Conservation (phyloP, 768 basidiomycete species). For the Lactifluus subvellereus region DNA sequence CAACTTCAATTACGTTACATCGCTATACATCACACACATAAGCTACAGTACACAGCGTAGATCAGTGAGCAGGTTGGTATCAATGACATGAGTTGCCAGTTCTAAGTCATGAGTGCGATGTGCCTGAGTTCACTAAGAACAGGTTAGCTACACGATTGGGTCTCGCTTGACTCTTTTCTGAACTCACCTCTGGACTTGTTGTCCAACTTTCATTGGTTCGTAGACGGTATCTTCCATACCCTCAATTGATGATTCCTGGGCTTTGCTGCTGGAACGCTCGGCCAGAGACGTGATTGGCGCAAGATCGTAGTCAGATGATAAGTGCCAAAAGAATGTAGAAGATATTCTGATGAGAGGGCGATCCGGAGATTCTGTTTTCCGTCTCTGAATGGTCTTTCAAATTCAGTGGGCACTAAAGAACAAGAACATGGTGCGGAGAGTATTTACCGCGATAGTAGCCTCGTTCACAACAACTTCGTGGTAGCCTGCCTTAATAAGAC, state of each 20-base stretch:
- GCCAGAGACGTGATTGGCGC: conserved; percentile 52
- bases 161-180: not conserved
- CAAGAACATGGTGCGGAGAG: not conserved
- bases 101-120: conserved; percentile 71
- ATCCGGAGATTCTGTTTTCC: conserved; percentile 52
- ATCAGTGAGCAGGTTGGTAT: not conserved
- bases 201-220: conserved; percentile 78
- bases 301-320: conserved; percentile 81
- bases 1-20: conserved; percentile 32
- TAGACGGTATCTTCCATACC: conserved; percentile 45
- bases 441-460: conserved; percentile 57
- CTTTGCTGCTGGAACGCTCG: conserved; percentile 41
- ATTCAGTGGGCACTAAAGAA: not conserved
- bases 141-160: not conserved
- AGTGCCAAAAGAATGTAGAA: conserved; percentile 94
- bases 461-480: conserved; percentile 93
- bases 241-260: conserved; percentile 32
- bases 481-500: conserved; percentile 86
- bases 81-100: not conserved
- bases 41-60: not conserved
- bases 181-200: conserved; percentile 77
- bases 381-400: conserved; percentile 53
- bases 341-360: conserved; percentile 95
- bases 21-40: not conserved
- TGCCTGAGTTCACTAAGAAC: conserved; percentile 64